Base-by-base conservation (phyloP, 495 filamentous ascomycete genomes). In the Penicillium bovifimosum region DNA sequence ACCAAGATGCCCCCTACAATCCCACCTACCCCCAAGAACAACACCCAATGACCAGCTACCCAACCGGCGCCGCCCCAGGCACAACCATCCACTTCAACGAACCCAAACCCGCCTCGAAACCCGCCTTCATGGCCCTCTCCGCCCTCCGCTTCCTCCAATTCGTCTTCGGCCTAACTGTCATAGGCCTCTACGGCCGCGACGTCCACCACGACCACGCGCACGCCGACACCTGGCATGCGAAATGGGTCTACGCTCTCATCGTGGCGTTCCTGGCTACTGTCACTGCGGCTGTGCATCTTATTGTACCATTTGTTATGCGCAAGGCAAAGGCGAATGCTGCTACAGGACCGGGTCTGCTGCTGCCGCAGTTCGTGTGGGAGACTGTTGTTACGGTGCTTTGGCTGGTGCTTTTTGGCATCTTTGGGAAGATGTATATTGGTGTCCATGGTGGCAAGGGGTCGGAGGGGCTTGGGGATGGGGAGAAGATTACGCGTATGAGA, bases 321-420 rank as follows among this genome's bases (percentile, higher is more conserved):
- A 39, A 54, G 0, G 27, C 47, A 1, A 76, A 83, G 52, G 75
- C 76, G 41, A 20, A 18, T 2, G 17, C 33, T 26, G 33, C n/a
- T 5, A n/a, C 10, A 41, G 17, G 45, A 14, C 54, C 59, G 0
- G 53, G 27, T 16, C 14, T 65, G 20, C 54, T 56, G n/a, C 32
- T 75, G 16, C 67, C 65, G 41, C 69, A 72, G 45, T 89, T 87
- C 67, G 75, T 65, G 33, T 90, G 86, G 87, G 89, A 88, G 66
- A 59, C 71, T 27, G 60, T 90, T 0, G 66, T 93, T 3, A 88
- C 63, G 58, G 71, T 90, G 27, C 73, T 95, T 11, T 95, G 86
- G 86, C 78, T 87, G 61, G 80, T 80, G 3, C 74, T 93, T 35
- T 95, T 96, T 68, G 90, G 88, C 18, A 61, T 90, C 27, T 95